These are phyloP conservation scores for Huntiella savannae DNA, from an alignment of 2,329 filamentous ascomycete genomes.

Conservation along the genomic window DNA sequence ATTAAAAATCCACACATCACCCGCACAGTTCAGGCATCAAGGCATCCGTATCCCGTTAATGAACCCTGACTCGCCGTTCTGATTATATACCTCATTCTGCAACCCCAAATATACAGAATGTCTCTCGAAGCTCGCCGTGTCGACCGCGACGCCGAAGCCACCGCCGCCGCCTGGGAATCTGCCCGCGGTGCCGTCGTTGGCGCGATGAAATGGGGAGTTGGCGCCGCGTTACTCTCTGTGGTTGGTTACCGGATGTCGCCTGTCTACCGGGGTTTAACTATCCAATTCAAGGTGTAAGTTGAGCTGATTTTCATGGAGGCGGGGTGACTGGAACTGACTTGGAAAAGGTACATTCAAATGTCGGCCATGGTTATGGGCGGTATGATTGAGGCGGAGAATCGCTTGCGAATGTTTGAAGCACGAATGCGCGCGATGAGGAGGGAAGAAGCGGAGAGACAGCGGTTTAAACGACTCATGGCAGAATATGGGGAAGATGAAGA, in stretches of 20 bases:
- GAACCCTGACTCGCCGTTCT: background rate
- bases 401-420: slow-evolving; percentile 48
- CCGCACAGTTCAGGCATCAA: no score
- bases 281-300: slow-evolving; percentile 60
- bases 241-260: slow-evolving; percentile 47
- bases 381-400: slow-evolving; percentile 56
- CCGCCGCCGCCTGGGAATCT: slow-evolving; percentile 53
- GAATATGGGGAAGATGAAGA: slow-evolving; percentile 31
- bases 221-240: slow-evolving; percentile 40
- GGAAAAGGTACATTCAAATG: slow-evolving; percentile 58
- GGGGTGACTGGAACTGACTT: background rate
- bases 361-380: slow-evolving; percentile 66
- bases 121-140: slow-evolving; percentile 5
- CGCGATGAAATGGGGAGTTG: slow-evolving; percentile 54
- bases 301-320: no score
- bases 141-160: slow-evolving; percentile 40
- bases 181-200: slow-evolving; percentile 46
- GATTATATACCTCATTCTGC: background rate
- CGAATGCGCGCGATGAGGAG: slow-evolving; percentile 45
- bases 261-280: slow-evolving; percentile 50
- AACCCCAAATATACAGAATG: slow-evolving; percentile 3
- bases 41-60: no score
- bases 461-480: slow-evolving; percentile 48
- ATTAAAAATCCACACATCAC: no score
- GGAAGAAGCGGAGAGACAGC: slow-evolving; percentile 42